Base-by-base conservation (phyloP, 2,329 filamentous ascomycete species). In the Bipolaris gigantea region DNA sequence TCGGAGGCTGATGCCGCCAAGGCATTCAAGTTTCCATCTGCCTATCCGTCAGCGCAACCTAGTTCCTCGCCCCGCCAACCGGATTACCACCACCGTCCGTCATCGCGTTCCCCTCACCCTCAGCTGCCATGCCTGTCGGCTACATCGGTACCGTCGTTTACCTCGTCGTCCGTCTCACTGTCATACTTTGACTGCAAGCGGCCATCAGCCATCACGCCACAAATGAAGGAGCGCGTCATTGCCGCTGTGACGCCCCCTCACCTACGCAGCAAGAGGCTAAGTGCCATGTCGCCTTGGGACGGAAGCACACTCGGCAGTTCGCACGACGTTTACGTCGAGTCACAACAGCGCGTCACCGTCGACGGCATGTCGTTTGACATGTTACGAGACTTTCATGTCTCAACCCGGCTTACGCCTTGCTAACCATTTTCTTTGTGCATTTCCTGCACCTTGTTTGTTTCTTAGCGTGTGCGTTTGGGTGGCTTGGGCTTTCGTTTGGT, bases 321-420 rank as follows among this genome's bases (percentile, higher is more conserved):
- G 0, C 67, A 73, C 46, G 62, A 73, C 43, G 61, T 72, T 1
- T 61, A 66, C 32, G 57, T 73, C 16, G 68, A 74, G 39, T 67
- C 67, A 18, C 67, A 71, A 25, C 68, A 71, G 3, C 56, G 69
- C 11, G 65, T 74, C 13, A 59, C 63, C 10, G 66, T 73, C 21
- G 71, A 74, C 39, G 72, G 72, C 43, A 64, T 73, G 62, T 67
- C 69, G 0, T 73, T 74, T 42, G 72, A 74, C 47, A 69, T 74
- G 62, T 43, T 72, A 5, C 54, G 62, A 41, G 66, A 72, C 50
- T 64, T 72, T 13, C 54, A 61, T 16, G 56, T 64, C 40, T 61
- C 70, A 0, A 62, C 57, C 13, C 49, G 59, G 44, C 38, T 54
- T 6, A 73, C 70, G 36, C 68, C 69, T 7, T 70, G 65, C 48